phyloP scores from a whole-genome alignment of 2,329 filamentous ascomycete species.

The Ceratocystis smalleyi region DNA sequence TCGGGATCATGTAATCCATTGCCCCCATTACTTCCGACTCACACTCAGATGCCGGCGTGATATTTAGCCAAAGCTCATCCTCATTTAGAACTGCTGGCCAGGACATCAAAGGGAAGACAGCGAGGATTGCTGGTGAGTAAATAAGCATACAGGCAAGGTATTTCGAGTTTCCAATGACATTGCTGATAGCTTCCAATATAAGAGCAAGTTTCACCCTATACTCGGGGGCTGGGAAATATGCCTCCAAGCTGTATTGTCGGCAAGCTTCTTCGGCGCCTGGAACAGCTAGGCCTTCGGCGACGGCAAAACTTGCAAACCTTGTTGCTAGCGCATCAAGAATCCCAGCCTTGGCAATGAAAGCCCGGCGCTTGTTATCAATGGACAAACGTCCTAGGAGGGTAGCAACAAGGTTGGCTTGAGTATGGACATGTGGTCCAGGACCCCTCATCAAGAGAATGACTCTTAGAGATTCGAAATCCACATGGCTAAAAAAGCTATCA shows the following conservation, averaged over 20 bases:
- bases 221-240: slow-evolving; percentile 46
- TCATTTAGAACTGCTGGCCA: slow-evolving; percentile 19
- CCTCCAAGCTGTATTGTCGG: slow-evolving; percentile 37
- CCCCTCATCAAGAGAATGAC: not conserved
- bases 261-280: slow-evolving; percentile 44
- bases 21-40: slow-evolving; percentile 30
- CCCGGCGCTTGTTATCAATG: slow-evolving; percentile 7
- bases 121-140: slow-evolving; percentile 51
- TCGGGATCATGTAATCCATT: slow-evolving; percentile 51
- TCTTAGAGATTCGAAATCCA: not conserved
- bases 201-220: slow-evolving; percentile 45
- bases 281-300: slow-evolving; percentile 51
- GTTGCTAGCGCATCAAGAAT: slow-evolving; percentile 65
- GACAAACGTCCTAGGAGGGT: slow-evolving; percentile 4
- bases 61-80: slow-evolving; percentile 8
- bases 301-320: slow-evolving; percentile 55
- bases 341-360: slow-evolving; percentile 47
- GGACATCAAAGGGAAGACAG: slow-evolving; percentile 48
- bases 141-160: slow-evolving; percentile 58
- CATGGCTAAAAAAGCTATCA: slow-evolving; percentile 1
- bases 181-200: slow-evolving; percentile 60
- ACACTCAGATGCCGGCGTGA: not conserved
- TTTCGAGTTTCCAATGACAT: slow-evolving; percentile 64
- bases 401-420: slow-evolving; percentile 3
- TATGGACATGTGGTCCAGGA: not conserved